These are phyloP conservation scores for Neurospora africana DNA, from an alignment of 495 filamentous ascomycete genomes.

Conservation along the genomic window DNA sequence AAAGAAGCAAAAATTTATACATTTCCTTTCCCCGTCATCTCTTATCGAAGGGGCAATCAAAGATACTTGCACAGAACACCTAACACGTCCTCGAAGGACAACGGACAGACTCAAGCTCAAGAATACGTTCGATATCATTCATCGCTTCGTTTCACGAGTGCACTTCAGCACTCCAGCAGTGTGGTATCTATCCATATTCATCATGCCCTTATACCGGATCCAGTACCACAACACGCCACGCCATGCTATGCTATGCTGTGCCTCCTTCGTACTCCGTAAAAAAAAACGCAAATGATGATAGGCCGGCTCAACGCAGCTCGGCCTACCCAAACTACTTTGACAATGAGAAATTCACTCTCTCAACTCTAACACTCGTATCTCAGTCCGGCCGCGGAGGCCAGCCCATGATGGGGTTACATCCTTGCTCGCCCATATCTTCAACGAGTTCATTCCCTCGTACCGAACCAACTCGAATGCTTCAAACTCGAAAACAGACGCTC, in stretches of 20 bases:
- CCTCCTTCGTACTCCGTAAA: not conserved
- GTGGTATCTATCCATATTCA: not conserved
- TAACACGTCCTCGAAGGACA: not conserved
- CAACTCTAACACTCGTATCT: not conserved
- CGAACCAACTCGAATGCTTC: not conserved
- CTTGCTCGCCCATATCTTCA: no score
- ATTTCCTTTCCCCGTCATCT: no score
- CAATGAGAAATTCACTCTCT: not conserved
- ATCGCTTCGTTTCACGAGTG: not conserved
- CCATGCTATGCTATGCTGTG: not conserved
- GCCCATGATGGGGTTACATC: no score
- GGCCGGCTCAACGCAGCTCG: not conserved
- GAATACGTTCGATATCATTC: not conserved
- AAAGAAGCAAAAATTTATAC: no score
- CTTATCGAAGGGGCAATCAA: not conserved
- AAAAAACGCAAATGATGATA: not conserved
- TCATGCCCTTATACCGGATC: not conserved
- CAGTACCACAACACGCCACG: not conserved
- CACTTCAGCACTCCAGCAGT: not conserved
- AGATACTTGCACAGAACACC: not conserved
- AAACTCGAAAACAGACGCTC: not conserved
- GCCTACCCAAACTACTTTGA: not conserved
- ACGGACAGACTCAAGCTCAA: not conserved
- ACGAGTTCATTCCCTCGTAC: no score
- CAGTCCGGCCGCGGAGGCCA: no score